Base-by-base conservation (phyloP, 179 eudicot genomes). In the Dionaea muscipula region DNA sequence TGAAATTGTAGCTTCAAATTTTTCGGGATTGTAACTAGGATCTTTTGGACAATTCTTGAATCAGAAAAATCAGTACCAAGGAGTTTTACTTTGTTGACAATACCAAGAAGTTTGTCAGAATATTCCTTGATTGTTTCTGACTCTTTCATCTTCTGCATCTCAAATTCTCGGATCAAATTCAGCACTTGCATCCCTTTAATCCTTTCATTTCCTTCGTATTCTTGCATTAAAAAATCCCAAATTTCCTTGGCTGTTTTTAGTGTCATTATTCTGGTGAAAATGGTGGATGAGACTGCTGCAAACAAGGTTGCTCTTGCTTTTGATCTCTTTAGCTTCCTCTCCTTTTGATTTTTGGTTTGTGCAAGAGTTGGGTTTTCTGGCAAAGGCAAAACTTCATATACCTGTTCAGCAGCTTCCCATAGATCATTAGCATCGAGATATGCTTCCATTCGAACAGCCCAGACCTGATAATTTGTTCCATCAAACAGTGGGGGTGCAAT, bases 11-110 rank as follows among this genome's bases (percentile, higher is more conserved):
- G 52, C 45, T 14, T 11, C 3, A 16, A 41, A 41, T 1, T 14
- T 41, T 41, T 41, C 50, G 1, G 65, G 50, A 61, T 39, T 0
- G 51, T 51, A 10, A 61, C 58, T 37, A 51, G 65, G 17, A 61
- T 25, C 26, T 51, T 61, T 25, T 52, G 9, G 2, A 51, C 57
- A 39, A 52, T 26, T 19, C 49, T 39, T 19, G 63, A 48, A 3
- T 59, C 44, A 28, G 2, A 10, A 2, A 59, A 22, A 25, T 3
- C 1, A 31, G 57, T 37, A 3, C 57, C 65, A 26, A 61, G 57
- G 21, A 61, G 26, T 26, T 50, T 51, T 1, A 61, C 17, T 52
- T 19, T 7, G 28, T 41, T 61, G 15, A 33, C 65, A n/a, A 61
- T 61, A 31, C 15, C 41, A 26, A 61, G 51, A 7, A 61, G 35